Conservation (phyloP, 2,329 filamentous ascomycete genomes). For the Fonsecaea pugnacius region DNA sequence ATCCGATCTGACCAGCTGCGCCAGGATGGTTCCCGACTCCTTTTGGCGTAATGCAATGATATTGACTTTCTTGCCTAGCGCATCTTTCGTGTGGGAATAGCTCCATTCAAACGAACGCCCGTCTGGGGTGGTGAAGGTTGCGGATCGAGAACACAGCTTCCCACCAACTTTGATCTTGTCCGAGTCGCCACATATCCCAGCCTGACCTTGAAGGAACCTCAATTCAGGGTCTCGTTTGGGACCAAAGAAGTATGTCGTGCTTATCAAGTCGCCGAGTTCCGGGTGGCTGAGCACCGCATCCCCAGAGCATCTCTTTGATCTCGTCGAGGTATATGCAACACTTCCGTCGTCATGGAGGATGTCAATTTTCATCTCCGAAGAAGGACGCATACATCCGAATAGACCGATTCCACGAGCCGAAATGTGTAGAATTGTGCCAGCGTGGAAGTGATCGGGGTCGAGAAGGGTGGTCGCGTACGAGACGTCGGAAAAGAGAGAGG, state of each 20-base stretch:
- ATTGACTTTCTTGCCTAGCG: conserved; percentile 38
- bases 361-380: conserved; percentile 45
- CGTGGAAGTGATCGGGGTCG: conserved; percentile 12
- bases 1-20: conserved; percentile 48
- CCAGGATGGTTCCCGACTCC: conserved; percentile 38
- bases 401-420: conserved; percentile 40
- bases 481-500: conserved; percentile 10
- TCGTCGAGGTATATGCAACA: conserved; percentile 58
- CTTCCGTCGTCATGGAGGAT: conserved; percentile 45
- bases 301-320: conserved; percentile 55
- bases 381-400: conserved; percentile 44
- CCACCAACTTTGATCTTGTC: conserved; percentile 43
- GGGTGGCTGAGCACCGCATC: conserved; percentile 54
- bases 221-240: conserved; percentile 59
- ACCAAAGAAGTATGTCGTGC: conserved; percentile 63
- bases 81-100: conserved; percentile 55
- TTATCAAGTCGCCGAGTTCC: conserved; percentile 46
- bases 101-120: conserved; percentile 60
- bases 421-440: conserved; percentile 35
- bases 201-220: conserved; percentile 37
- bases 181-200: conserved; percentile 38
- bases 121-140: conserved; percentile 53
- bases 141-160: conserved; percentile 54
- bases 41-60: conserved; percentile 38
- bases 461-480: conserved; percentile 14